A percentile compares a stretch with the other conserved stretches of the same genome.
Conservation (phyloP, 805 yeast species). For the Teunomyces stri region DNA sequence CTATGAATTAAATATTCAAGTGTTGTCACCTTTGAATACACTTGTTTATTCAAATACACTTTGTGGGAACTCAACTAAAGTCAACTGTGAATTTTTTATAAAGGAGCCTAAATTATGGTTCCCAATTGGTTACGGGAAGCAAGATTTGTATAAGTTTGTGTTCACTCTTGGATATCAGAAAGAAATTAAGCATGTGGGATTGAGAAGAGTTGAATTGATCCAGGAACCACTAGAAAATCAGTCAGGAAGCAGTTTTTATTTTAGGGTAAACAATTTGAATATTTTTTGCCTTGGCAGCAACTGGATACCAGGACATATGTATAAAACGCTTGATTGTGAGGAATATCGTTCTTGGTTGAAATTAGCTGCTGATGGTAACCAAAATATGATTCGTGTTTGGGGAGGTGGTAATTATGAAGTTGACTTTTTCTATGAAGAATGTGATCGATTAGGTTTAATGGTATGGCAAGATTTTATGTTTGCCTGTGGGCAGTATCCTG, state of each 20-base stretch:
- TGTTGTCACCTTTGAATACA: background rate
- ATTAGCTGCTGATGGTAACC: conserved; percentile 37
- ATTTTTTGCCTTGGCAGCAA: conserved; percentile 41
- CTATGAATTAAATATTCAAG: background rate
- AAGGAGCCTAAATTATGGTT: background rate
- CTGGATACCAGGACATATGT: conserved; percentile 51
- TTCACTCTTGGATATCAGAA: background rate
- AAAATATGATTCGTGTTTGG: conserved; percentile 48
- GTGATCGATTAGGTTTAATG: conserved; percentile 44
- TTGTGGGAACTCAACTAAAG: background rate
- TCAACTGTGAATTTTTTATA: background rate
- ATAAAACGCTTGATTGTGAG: conserved; percentile 30
- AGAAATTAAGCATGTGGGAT: background rate
- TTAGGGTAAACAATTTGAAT: conserved; percentile 39
- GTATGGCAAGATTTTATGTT: conserved; percentile 61
- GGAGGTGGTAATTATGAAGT: conserved; percentile 49
- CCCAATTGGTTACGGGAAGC: background rate
- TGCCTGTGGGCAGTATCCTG: conserved; percentile 57
- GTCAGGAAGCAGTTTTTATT: conserved; percentile 42
- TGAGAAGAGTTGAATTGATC: background rate
- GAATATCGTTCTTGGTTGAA: conserved; percentile 39
- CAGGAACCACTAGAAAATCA: conserved; percentile 9
- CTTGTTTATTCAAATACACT: background rate
- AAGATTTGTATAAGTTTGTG: conserved; percentile 9
- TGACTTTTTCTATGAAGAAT: conserved; percentile 41